A percentile compares a stretch with the other conserved stretches of the same genome.
phyloP scores from a whole-genome alignment of 2,329 filamentous ascomycete species.

The Sarocladium kiliense region DNA sequence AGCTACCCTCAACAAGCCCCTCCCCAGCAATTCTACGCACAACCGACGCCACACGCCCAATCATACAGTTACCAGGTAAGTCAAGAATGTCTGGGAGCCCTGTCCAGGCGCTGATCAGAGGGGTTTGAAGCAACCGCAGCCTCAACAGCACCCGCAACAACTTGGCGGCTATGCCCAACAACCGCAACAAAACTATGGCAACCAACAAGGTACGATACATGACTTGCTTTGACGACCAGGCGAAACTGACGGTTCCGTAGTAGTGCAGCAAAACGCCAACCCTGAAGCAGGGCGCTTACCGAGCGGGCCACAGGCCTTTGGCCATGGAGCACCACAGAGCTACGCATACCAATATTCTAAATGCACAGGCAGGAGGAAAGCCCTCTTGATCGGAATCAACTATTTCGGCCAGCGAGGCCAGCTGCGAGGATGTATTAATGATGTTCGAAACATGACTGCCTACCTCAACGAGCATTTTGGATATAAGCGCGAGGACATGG shows the following conservation, averaged over 20 bases:
- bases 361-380: slow-evolving; percentile 84
- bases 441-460: slow-evolving; percentile 93
- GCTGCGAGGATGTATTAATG: slow-evolving; percentile 90
- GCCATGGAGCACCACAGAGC: slow-evolving; percentile 70
- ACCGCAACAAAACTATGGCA: neutral
- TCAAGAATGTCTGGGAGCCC: too few species aligned
- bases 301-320: slow-evolving; percentile 63
- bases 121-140: neutral
- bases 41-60: slow-evolving; percentile 40
- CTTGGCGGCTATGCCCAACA: slow-evolving; percentile 7
- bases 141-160: slow-evolving; percentile 7
- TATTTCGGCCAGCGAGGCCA: slow-evolving; percentile 92
- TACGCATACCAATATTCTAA: slow-evolving; percentile 90
- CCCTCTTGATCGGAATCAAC: slow-evolving; percentile 89
- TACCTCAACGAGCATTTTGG: slow-evolving; percentile 87
- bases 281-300: slow-evolving; percentile 30
- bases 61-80: slow-evolving; percentile 21
- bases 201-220: neutral
- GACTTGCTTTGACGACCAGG: neutral
- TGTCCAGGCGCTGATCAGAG: slow-evolving; percentile 11
- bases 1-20: slow-evolving; percentile 37
- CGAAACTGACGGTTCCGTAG: neutral
- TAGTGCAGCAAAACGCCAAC: neutral
- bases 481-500: slow-evolving; percentile 95
- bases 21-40: slow-evolving; percentile 27